Percentiles rank a stretch among this genome's conserved stretches.
These are phyloP conservation scores for Globisporangium nagaii DNA, from an alignment of 352 stramenopile species.

Conservation along the genomic window DNA sequence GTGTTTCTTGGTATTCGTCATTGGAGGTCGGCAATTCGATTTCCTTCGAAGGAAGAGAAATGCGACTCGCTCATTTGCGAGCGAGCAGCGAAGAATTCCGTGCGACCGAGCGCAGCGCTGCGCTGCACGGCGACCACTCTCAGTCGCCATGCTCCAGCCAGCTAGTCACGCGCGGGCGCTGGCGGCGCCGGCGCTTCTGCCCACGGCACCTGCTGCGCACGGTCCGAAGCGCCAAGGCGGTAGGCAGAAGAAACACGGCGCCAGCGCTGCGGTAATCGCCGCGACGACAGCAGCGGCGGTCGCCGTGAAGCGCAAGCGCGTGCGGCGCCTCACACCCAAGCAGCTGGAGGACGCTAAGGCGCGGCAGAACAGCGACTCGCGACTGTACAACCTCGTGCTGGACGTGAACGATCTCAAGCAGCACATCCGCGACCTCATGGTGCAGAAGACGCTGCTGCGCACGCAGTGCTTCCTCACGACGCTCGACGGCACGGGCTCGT, in stretches of 20 bases:
- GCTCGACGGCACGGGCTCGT: slow-evolving; percentile 1
- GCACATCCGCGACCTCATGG: not conserved
- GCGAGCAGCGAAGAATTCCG: too few species aligned
- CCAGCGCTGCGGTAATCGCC: too few species aligned
- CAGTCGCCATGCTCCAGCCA: too few species aligned
- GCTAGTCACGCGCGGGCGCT: too few species aligned
- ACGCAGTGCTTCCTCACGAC: not conserved
- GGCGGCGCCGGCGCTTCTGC: not conserved
- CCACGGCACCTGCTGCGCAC: not conserved
- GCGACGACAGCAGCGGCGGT: not conserved
- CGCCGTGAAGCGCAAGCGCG: not conserved
- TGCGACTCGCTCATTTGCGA: too few species aligned
- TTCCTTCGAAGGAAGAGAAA: too few species aligned
- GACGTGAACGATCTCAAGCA: slow-evolving; percentile 29
- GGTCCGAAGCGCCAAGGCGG: not conserved
- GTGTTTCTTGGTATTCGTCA: too few species aligned
- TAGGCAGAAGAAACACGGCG: not conserved
- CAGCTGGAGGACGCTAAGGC: not conserved
- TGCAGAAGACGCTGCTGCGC: not conserved
- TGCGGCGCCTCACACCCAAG: not conserved
- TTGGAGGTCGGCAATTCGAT: too few species aligned
- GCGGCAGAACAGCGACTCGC: slow-evolving; percentile 1
- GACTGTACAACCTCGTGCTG: slow-evolving; percentile 19
- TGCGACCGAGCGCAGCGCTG: too few species aligned
- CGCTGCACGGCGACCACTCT: too few species aligned